phyloP scores from a whole-genome alignment of 805 yeast species.

The Saccharomycodes ludwigii region DNA sequence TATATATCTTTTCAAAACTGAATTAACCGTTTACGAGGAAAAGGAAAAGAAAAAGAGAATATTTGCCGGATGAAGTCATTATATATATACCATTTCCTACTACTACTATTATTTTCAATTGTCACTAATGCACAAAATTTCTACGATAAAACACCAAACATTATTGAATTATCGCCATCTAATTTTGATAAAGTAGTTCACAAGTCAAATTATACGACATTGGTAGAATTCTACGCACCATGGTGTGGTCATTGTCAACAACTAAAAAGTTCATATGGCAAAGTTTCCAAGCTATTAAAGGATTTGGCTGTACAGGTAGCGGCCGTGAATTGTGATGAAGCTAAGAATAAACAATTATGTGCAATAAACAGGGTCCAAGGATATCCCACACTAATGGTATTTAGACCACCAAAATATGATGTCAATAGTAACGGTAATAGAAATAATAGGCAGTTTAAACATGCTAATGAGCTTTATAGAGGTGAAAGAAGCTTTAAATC shows the following conservation, averaged over 20 bases:
- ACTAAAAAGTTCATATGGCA: conserved; percentile 49
- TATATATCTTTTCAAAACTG: no score
- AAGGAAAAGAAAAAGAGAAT: neutral
- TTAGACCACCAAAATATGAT: conserved; percentile 61
- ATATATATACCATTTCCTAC: conserved; percentile 1
- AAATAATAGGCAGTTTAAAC: conserved; percentile 16
- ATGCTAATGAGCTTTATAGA: conserved; percentile 43
- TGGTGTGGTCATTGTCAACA: conserved; percentile 95
- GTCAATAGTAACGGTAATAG: conserved; percentile 7
- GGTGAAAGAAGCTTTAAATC: conserved; percentile 50
- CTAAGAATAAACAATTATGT: conserved; percentile 57
- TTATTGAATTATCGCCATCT: conserved; percentile 42
- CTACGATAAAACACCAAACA: conserved; percentile 24
- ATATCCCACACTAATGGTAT: conserved; percentile 74
- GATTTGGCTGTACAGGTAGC: conserved; percentile 49
- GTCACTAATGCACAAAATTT: conserved; percentile 14
- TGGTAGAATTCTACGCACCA: conserved; percentile 89
- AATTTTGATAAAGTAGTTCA: conserved; percentile 58
- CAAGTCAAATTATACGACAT: conserved; percentile 60
- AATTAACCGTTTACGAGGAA: neutral
- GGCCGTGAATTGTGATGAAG: conserved; percentile 77
- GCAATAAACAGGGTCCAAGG: conserved; percentile 53
- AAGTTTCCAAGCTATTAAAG: conserved; percentile 42
- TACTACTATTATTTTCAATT: conserved; percentile 2
- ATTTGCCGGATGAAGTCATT: neutral